A percentile compares a stretch with the other conserved stretches of the same genome.
Conservation (phyloP, 78 protist species). For the Blattamonas nauphoetae region DNA sequence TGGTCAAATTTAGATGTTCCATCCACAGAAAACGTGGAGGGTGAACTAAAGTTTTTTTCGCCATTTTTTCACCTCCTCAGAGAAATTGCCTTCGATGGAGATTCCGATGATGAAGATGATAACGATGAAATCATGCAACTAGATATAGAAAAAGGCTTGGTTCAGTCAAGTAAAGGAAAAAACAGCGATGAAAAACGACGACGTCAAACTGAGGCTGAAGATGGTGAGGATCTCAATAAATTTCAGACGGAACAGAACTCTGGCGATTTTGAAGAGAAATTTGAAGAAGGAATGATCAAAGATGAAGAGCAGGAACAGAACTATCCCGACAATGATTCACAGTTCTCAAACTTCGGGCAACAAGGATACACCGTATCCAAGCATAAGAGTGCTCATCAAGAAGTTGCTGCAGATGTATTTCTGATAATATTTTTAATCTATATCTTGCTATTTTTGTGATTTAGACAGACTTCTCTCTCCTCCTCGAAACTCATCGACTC, state of each 20-base stretch:
- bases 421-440: no score
- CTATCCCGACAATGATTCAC: no score
- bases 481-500: conserved; percentile 10
- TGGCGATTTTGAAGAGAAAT: not conserved
- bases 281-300: not conserved
- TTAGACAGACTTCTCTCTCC: not conserved
- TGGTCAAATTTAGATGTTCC: no score
- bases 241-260: not conserved
- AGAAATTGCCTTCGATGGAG: no score
- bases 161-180: not conserved
- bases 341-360: no score
- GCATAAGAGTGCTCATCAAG: no score
- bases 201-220: not conserved
- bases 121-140: not conserved
- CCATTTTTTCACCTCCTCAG: no score
- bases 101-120: not conserved
- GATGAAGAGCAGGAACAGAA: no score
- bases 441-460: no score
- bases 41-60: no score
- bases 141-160: not conserved
- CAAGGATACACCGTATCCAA: no score
- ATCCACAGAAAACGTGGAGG: no score
- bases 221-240: not conserved
- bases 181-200: not conserved
- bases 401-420: not conserved